Evolutionary conservation across 2,329 filamentous ascomycete species (phyloP).

Genomic region (Ophiostoma sp.): DNA sequence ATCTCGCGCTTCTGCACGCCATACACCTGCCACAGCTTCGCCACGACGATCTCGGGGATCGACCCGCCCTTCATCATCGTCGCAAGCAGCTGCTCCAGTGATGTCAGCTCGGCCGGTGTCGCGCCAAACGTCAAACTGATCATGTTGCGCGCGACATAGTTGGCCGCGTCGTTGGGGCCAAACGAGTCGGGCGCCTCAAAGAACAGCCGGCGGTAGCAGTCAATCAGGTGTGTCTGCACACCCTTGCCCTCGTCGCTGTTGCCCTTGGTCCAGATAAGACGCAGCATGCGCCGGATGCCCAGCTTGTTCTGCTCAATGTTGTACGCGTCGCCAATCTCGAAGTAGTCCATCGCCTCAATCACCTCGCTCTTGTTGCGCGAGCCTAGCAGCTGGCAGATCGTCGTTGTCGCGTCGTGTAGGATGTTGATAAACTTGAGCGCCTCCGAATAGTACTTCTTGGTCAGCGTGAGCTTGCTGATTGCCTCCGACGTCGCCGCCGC

Average conservation of each 20-base stretch:
- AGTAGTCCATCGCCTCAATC: constrained; percentile 98
- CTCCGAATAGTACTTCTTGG: constrained; percentile 86
- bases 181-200: constrained; percentile 92
- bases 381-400: constrained; percentile 79
- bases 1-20: constrained; percentile 90
- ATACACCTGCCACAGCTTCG: constrained; percentile 97
- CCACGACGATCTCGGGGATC: constrained; percentile 77
- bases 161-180: constrained; percentile 81
- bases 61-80: constrained; percentile 96
- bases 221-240: constrained; percentile 91
- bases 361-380: constrained; percentile 98
- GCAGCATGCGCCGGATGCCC: constrained; percentile 91
- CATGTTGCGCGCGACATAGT: constrained; percentile 97
- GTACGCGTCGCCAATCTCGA: constrained; percentile 91
- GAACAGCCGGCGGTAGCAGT: constrained; percentile 92
- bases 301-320: constrained; percentile 88
- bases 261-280: constrained; percentile 97
- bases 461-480: constrained; percentile 80
- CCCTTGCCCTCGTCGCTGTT: constrained; percentile 99
- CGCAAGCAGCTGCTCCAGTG: constrained; percentile 84
- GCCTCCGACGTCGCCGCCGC: constrained; percentile 85
- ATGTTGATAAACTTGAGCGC: constrained; percentile 91
- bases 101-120: constrained; percentile 90
- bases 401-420: constrained; percentile 72
- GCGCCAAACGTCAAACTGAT: constrained; percentile 96